A percentile compares a stretch with the other conserved stretches of the same genome.
Conservation (phyloP, 148 eudicot species). For the Gaultheria prostrata region DNA sequence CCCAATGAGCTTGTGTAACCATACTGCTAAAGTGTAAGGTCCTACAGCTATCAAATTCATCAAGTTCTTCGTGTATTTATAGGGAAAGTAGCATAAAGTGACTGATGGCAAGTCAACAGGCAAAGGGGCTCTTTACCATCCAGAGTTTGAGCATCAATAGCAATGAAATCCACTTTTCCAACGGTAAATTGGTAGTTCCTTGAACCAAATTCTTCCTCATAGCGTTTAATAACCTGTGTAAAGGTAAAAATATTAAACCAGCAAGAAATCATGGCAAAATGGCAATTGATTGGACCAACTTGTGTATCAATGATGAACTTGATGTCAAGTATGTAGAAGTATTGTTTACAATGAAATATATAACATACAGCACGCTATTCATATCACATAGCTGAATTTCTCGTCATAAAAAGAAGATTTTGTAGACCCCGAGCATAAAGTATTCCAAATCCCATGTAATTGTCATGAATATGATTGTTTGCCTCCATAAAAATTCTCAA, state of each 20-base stretch:
- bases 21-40: background rate
- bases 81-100: background rate
- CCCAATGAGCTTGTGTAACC: background rate
- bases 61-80: background rate
- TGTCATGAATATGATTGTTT: background rate
- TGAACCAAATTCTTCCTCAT: constrained; percentile 68
- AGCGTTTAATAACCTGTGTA: constrained; percentile 63
- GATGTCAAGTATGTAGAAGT: background rate
- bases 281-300: background rate
- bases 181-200: constrained; percentile 61
- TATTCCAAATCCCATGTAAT: background rate
- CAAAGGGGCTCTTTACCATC: constrained; percentile 53
- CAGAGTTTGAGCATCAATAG: constrained; percentile 78
- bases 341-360: background rate
- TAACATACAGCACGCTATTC: background rate
- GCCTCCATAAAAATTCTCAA: background rate
- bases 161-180: constrained; percentile 83
- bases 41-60: background rate
- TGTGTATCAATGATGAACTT: background rate
- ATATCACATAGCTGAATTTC: background rate
- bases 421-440: background rate
- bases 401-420: background rate
- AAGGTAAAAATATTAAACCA: constrained; percentile 7
- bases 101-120: background rate
- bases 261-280: background rate